Conservation (phyloP, 176 grass and related monocot genomes). For the Cenchrus purpureus region DNA sequence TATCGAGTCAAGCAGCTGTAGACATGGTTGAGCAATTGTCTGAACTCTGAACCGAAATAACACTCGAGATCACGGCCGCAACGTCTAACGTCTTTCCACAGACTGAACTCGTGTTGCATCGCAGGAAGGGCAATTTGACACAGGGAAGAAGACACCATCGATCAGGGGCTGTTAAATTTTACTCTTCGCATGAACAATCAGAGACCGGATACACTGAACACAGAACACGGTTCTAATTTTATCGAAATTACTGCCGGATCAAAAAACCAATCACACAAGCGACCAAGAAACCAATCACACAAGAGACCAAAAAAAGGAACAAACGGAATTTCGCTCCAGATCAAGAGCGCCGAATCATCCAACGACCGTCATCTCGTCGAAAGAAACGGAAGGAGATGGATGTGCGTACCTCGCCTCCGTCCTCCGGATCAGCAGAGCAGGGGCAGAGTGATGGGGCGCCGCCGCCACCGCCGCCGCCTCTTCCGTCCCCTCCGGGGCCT, state of each 20-base stretch:
- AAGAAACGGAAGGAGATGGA: slow-evolving; percentile 12
- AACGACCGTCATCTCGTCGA: not conserved
- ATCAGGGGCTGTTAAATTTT: not conserved
- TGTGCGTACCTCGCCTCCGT: slow-evolving; percentile 24
- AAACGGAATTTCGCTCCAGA: not conserved
- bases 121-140: not conserved
- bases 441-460: slow-evolving; percentile 26
- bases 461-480: not conserved
- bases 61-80: not conserved
- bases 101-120: not conserved
- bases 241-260: not conserved
- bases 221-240: not conserved
- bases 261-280: not conserved
- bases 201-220: not conserved
- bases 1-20: not conserved
- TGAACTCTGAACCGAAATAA: slow-evolving; percentile 19
- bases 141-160: not conserved
- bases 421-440: not conserved
- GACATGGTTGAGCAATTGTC: not conserved
- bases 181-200: not conserved
- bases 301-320: not conserved
- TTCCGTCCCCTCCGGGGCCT: not conserved
- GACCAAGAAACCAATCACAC: not conserved
- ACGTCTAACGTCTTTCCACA: not conserved
- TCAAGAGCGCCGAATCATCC: not conserved